Evolutionary conservation across 495 filamentous ascomycete genomes (phyloP), one percentile per base, ranked within the genome.

Genomic region (Thozetella sp.): DNA sequence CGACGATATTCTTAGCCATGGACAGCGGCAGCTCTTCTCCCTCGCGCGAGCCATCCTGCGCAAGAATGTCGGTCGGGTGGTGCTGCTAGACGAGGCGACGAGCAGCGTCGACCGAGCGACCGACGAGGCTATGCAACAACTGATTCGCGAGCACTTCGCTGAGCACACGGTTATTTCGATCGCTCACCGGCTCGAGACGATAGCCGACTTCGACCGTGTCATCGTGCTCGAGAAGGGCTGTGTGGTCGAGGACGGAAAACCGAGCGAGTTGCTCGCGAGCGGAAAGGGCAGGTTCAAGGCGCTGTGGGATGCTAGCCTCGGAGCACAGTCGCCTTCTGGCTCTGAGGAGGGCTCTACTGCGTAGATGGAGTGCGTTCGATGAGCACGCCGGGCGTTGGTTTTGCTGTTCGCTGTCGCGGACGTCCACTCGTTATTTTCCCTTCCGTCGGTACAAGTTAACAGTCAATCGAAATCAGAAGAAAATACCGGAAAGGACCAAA

Each of bases 21-120:
- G 87, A 1, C 85, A 90, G 59, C 72, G 73, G 23, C 87, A 89
- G 66, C 76, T 90, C n/a, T 78, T 89, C 60, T 80, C 81, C 60
- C 74, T 90, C 13, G 85, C 82, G 2, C 75, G 86, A 9, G 86
- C 83, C 2, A 63, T 90, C 15, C 72, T 90, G 53, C 67, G 77
- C 22, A 66, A 64, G 25, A n/a, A 48, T 3, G 20, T n/a, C 9
- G 58, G 65, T 15, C 62, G 55, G 0, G 54, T 72, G 6, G 13
- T 74, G 22, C 51, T 74, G 11, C 59, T 74, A 9, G 72, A 74
- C 53, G 72, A 74, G 56, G 70, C 65, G 3, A 72, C 62, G 40
- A 68, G 64, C 25, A 76, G 69, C 34, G 70, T 81, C 2, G 78
- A 81, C 53, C 56, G 52, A 1, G 63, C 70, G 23, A 79, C 78